These are phyloP conservation scores for Ganoderma meredithae DNA, from an alignment of 1,284 basidiomycete species.

Conservation along the genomic window DNA sequence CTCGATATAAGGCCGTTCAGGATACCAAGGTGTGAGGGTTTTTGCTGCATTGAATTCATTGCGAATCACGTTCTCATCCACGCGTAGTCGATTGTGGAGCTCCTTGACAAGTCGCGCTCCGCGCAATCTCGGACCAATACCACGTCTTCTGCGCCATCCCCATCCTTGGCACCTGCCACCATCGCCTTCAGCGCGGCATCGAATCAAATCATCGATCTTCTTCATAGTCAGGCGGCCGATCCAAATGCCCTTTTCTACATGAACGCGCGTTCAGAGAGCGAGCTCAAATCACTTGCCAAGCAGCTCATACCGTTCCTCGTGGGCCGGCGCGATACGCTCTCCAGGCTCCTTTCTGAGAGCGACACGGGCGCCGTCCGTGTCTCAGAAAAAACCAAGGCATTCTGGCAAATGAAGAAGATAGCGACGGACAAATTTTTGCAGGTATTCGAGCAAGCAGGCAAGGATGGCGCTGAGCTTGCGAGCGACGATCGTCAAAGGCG, in stretches of 20 bases:
- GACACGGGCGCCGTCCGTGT: conserved; percentile 55
- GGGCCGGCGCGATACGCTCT: conserved; percentile 61
- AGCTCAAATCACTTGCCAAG: conserved; percentile 51
- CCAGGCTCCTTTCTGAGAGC: conserved; percentile 58
- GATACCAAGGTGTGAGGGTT: conserved; percentile 70
- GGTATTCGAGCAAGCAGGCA: conserved; percentile 55
- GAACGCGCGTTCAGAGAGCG: conserved; percentile 58
- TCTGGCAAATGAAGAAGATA: conserved; percentile 63
- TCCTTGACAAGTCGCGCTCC: conserved; percentile 84
- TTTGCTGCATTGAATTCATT: background rate
- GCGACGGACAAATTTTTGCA: conserved; percentile 53
- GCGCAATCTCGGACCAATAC: conserved; percentile 69
- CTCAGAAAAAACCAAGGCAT: conserved; percentile 65
- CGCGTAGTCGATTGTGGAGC: conserved; percentile 74
- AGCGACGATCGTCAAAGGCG: conserved; percentile 41
- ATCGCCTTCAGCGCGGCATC: conserved; percentile 70
- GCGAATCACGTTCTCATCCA: conserved; percentile 11
- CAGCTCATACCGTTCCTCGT: conserved; percentile 53
- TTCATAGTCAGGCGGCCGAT: conserved; percentile 63
- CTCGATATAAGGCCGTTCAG: conserved; percentile 81
- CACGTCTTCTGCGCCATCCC: conserved; percentile 76
- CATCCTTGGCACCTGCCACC: conserved; percentile 81
- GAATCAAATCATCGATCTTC: conserved; percentile 68
- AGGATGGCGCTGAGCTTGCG: conserved; percentile 47
- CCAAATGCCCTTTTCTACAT: conserved; percentile 58